These are phyloP conservation scores for Sporothrix phasma DNA, from an alignment of 2,329 filamentous ascomycete species.

Conservation along the genomic window DNA sequence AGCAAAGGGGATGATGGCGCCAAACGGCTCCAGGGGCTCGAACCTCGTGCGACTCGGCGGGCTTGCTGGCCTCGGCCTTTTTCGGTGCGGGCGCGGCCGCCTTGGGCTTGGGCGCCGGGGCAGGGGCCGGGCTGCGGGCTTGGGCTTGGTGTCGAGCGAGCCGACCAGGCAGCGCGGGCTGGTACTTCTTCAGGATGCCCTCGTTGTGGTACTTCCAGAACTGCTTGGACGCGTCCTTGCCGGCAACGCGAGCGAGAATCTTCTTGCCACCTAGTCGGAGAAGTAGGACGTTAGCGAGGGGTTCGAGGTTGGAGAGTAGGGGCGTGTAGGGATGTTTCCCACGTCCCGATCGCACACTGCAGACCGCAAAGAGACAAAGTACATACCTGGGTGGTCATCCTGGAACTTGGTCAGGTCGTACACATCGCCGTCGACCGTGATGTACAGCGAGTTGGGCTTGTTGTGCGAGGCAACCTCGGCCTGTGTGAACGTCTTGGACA, in stretches of 20 bases:
- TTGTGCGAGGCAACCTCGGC: conserved; percentile 87
- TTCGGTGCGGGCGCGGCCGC: conserved; percentile 25
- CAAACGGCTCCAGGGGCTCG: conserved; percentile 74
- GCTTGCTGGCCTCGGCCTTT: conserved; percentile 25
- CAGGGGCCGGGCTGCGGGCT: conserved; percentile 42
- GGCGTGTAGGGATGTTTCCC: no score
- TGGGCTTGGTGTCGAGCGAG: conserved; percentile 80
- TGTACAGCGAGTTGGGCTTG: conserved; percentile 76
- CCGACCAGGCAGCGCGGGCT: conserved; percentile 67
- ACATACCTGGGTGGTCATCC: conserved; percentile 60
- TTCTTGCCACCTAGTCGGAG: conserved; percentile 45
- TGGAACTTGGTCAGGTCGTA: conserved; percentile 89
- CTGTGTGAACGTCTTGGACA: conserved; percentile 80
- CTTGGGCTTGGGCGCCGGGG: conserved; percentile 28
- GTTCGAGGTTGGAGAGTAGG: no score
- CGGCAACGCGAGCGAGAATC: conserved; percentile 52
- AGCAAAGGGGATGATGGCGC: conserved; percentile 78
- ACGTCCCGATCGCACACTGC: no score
- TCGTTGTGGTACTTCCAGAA: conserved; percentile 78
- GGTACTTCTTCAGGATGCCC: conserved; percentile 78
- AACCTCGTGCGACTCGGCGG: conserved; percentile 11
- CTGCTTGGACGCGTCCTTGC: conserved; percentile 57
- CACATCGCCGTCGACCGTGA: conserved; percentile 88
- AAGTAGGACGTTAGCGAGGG: not conserved
- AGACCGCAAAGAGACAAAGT: not conserved